Evolutionary conservation across 2,329 filamentous ascomycete genomes (phyloP), one percentile per base, ranked within the genome.

Genomic region (Cercospora brassicicola): DNA sequence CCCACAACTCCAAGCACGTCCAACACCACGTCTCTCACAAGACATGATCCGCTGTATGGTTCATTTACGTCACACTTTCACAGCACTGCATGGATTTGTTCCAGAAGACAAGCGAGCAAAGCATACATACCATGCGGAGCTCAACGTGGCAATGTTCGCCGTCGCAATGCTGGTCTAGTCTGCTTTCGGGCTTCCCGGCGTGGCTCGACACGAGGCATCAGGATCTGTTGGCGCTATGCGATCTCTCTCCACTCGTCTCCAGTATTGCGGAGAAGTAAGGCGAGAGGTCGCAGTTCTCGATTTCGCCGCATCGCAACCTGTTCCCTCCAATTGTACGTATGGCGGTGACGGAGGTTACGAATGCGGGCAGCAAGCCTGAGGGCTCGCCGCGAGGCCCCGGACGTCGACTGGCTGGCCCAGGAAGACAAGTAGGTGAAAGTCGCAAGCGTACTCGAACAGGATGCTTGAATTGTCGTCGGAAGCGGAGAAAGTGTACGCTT

Each of bases 391-490:
- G 33, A 45, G 61, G 51, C 36, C 39, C 55, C 23, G 66, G 72
- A 56, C 71, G 69, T 64, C 74, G 72, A 65, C 66, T 76, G 45
- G 67, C 72, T 26, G 66, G 74, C 9, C 69, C 69, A 15, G 74
- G 73, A 15, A 53, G 62, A 64, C 62, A 45, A 39, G 62, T 64
- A 30, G 62, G 62, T 45, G 51, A 64, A 45, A 64, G 62, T 59
- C 62, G 62, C 53, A 77, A 77, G 66, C 71, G 76, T 15, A 77
- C 76, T 13, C 70, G 77, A 51, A 78, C 75, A 18, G 77, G 77
- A 20, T 78, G 77, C 69, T 59, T 78, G 68, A 78, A 77, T 55
- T 78, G 76, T 66, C 73, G 77, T 23, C 69, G 74, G 23, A 76
- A 77, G 61, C 73, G 77, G 33, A 72, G 76, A 62, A 78, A 78